Percentiles rank a stretch among this genome's conserved stretches.
Conservation (phyloP, 129 eudicot genomes). For the Flaveria trinervia region DNA sequence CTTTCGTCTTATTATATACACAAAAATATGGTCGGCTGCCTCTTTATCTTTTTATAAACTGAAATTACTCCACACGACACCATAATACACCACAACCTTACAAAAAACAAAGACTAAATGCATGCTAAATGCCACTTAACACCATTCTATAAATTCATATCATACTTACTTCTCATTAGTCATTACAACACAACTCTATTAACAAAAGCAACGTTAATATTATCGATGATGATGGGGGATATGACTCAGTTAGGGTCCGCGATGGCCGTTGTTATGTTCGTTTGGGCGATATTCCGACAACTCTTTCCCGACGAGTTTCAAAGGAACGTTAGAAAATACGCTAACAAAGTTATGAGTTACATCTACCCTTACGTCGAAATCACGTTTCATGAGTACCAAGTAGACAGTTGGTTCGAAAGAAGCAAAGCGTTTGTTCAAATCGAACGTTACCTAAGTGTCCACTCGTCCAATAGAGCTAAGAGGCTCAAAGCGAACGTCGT, state of each 20-base stretch:
- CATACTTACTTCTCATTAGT: too few relatives aligned
- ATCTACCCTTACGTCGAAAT: slow-evolving; percentile 50
- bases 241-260: slow-evolving; percentile 40
- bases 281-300: slow-evolving; percentile 45
- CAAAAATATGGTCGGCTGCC: too few relatives aligned
- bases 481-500: slow-evolving; percentile 43
- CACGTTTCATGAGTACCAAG: slow-evolving; percentile 48
- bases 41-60: too few relatives aligned
- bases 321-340: slow-evolving; percentile 18
- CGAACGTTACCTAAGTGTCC: slow-evolving; percentile 47
- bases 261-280: slow-evolving; percentile 42
- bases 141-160: too few relatives aligned
- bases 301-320: slow-evolving; percentile 37
- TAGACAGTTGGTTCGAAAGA: slow-evolving; percentile 32
- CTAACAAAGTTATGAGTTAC: slow-evolving; percentile 26
- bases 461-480: slow-evolving; percentile 38
- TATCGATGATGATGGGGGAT: slow-evolving; percentile 27
- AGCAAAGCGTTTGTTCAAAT: slow-evolving; percentile 44
- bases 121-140: too few relatives aligned
- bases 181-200: too few relatives aligned
- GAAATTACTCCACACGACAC: too few relatives aligned
- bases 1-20: too few relatives aligned
- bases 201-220: too few relatives aligned
- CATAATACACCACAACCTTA: too few relatives aligned
- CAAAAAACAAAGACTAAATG: too few relatives aligned